These are phyloP conservation scores for Erythrobasidium hasegawianum DNA, from an alignment of 1,284 basidiomycete species.

Conservation along the genomic window DNA sequence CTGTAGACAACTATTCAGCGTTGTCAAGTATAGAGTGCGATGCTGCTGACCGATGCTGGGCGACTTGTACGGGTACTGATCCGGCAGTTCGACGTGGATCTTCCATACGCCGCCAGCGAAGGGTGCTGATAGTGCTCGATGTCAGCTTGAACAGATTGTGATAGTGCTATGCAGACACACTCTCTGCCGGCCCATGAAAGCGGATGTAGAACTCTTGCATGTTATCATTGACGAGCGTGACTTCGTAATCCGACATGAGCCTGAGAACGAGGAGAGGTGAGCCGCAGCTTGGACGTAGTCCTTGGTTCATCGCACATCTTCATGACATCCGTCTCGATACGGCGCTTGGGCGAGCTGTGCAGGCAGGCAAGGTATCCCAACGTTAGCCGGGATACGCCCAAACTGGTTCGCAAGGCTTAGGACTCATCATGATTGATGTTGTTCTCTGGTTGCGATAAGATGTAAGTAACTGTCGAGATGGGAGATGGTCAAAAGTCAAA, in stretches of 20 bases:
- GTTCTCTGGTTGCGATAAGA: background rate
- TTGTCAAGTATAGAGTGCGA: background rate
- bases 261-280: too few species aligned
- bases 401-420: background rate
- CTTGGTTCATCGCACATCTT: conserved; percentile 96
- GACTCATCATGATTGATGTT: conserved; percentile 3
- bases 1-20: conserved; percentile 47
- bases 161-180: too few species aligned
- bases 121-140: conserved; percentile 61
- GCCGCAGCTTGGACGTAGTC: too few species aligned
- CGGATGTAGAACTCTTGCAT: conserved; percentile 99
- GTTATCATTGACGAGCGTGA: conserved; percentile 93
- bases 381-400: background rate
- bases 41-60: conserved; percentile 65
- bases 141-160: background rate
- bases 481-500: too few species aligned
- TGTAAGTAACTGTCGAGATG: too few species aligned
- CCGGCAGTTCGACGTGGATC: conserved; percentile 98
- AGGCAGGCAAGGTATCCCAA: too few species aligned
- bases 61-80: conserved; percentile 98
- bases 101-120: conserved; percentile 97
- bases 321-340: conserved; percentile 99
- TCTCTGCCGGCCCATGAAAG: conserved; percentile 90
- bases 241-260: conserved; percentile 95
- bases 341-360: conserved; percentile 72